Base-by-base conservation (phyloP, 129 eudicot genomes). In the Flaveria brownii region DNA sequence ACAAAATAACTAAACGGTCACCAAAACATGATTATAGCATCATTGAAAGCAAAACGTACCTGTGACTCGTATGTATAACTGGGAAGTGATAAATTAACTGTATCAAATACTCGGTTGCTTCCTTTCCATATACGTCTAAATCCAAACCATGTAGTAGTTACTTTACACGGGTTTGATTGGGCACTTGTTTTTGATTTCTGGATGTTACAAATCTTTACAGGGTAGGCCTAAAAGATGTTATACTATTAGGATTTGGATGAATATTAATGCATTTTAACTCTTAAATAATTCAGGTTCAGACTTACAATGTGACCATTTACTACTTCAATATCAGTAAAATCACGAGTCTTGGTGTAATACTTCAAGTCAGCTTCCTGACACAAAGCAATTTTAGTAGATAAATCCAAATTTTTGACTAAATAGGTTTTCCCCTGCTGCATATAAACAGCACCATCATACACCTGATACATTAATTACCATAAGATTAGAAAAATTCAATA, bases 61-160 rank as follows among this genome's bases (percentile, higher is more conserved):
- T 82, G 88, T 25, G 99, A 91, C 68, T 95, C 88, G 56, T 95
- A 95, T 54, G 99, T 82, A 83, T 85, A 89, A 70, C 82, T 82
- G 36, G 99, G 99, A 80, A 95, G 99, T 16, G 88, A 82, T 16
- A 95, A 86, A 61, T 89, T 97, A 70, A 91, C 92, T 63, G 97
- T 81, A 76, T 95, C 99, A 75, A 95, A 75, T 25, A 95, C 86
- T 77, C 62, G 84, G 70, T 89, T 87, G 82, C 88, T 91, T 80
- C 93, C 82, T 86, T 62, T 87, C 85, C 93, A 84, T 71, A 95
- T 87, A 26, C 93, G 90, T 54, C 85, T 82, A 77, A 88, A 94
- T 74, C 99, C 99, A 85, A 95, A 91, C 99, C 99, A 95, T 50
- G 96, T 91, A 9, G 97, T 95, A 59, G 99, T 89, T n/a, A 95